Conservation (phyloP, 306 rosid genomes). For the Lagenaria siceraria region DNA sequence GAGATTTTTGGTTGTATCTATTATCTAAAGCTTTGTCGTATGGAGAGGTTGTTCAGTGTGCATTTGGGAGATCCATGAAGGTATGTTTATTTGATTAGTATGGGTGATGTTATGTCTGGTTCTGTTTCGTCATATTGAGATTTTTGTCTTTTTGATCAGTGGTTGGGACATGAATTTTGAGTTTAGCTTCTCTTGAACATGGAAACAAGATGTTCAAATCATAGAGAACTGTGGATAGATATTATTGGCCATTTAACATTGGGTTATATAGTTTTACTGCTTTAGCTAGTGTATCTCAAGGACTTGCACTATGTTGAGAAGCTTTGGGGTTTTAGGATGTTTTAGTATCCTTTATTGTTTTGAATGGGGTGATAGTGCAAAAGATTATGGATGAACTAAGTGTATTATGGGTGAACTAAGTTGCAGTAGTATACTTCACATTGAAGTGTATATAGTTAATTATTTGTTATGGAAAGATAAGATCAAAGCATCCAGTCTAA, state of each 20-base stretch:
- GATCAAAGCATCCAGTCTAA: not conserved
- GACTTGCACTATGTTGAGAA: not conserved
- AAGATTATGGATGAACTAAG: not conserved
- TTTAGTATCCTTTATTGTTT: not conserved
- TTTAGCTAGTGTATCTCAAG: not conserved
- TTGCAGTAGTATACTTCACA: not conserved
- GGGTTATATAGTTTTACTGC: too few relatives aligned
- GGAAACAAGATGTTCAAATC: not conserved
- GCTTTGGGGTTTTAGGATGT: not conserved
- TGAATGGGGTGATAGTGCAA: not conserved
- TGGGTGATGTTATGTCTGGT: slow-evolving; percentile 99
- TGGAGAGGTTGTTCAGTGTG: slow-evolving; percentile 84
- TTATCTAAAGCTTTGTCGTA: slow-evolving; percentile 57
- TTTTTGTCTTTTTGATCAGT: slow-evolving; percentile 49
- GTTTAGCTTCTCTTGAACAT: not conserved
- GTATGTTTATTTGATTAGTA: slow-evolving; percentile 83
- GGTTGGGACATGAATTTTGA: slow-evolving; percentile 49
- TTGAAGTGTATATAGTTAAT: not conserved
- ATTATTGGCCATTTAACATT: too few relatives aligned
- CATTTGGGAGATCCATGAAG: slow-evolving; percentile 62
- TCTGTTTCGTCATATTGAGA: slow-evolving; percentile 63
- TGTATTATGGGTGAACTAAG: too few relatives aligned
- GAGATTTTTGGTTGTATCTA: too few relatives aligned
- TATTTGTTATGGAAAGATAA: not conserved
- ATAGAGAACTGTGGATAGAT: not conserved